Evolutionary conservation across 495 filamentous ascomycete species (phyloP), one percentile per base, ranked within the genome.

Genomic region (Evansstolkia leycettana): DNA sequence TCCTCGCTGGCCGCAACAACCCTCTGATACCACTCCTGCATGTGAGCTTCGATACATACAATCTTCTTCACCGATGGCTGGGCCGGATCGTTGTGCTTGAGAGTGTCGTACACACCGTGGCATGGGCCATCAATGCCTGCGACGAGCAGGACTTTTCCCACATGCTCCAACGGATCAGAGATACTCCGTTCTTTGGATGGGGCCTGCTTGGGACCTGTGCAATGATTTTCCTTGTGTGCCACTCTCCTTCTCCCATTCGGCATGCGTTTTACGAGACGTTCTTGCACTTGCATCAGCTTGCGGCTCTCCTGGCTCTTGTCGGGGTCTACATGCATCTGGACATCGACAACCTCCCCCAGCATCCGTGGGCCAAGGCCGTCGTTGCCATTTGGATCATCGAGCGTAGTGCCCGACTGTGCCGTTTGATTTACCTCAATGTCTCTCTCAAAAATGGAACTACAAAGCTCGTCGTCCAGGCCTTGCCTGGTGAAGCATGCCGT

Each of bases 11-110:
- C 14, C 78, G 89, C 45, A 96, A 96, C 63, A 96, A 94, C 52
- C 84, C 84, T 11, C 62, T 95, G n/a, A 94, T 94, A 41, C 52
- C 65, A 5, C 55, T 93, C 10, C 66, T 94, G 44, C 76, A 75
- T 17, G 76, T 96, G 58, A 89, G 84, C 54, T 98, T 94, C 58
- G 92, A 98, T 61, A 94, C 88, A 0, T 95, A 86, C 69, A 96
- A 95, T 55, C 66, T 95, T 17, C 60, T 96, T 18, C 90, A 98
- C 55, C 78, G 90, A 25, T 98, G 90, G 89, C 77, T 96, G 36
- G 90, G 89, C 15, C 81, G 90, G 13, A 77, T 94, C 15, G 75
- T 92, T 5, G 76, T 82, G 13, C 29, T 89, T 10, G 82, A 98
- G 54, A 65, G 76, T 4, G 28, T 94, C 31, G 65, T 76, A 9